Conservation (phyloP, 257 asterid genomes). For the Euphrasia confusa region DNA sequence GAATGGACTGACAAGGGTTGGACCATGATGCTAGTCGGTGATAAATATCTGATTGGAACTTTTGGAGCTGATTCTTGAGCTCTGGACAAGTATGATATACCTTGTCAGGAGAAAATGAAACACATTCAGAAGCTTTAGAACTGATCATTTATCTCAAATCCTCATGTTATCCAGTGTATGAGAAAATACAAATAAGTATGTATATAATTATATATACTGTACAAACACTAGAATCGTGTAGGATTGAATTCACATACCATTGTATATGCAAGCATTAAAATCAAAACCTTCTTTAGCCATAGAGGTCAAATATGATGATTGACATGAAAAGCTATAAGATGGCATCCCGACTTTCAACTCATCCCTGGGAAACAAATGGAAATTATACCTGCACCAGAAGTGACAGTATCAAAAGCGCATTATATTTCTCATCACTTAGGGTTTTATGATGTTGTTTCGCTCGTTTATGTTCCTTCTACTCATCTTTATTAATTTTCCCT, state of each 20-base stretch:
- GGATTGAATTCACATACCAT: constrained; percentile 47
- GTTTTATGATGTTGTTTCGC: background rate
- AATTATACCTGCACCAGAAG: constrained; percentile 67
- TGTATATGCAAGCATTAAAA: constrained; percentile 82
- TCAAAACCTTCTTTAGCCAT: constrained; percentile 89
- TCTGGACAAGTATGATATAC: constrained; percentile 89
- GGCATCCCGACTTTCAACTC: constrained; percentile 87
- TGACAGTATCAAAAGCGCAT: constrained; percentile 15
- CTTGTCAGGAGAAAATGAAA: constrained; percentile 37
- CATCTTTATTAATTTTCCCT: background rate
- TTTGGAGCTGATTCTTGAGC: constrained; percentile 65
- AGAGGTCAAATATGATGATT: constrained; percentile 66
- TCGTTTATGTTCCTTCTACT: background rate
- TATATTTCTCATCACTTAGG: background rate
- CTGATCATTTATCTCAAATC: background rate
- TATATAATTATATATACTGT: background rate
- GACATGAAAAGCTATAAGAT: constrained; percentile 74
- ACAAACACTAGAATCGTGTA: background rate
- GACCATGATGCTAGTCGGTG: constrained; percentile 23
- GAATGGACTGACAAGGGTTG: constrained; percentile 46
- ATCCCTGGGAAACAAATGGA: constrained; percentile 91
- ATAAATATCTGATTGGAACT: constrained; percentile 41
- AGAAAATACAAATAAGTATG: background rate
- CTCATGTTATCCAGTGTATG: constrained; percentile 2
- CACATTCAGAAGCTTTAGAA: constrained; percentile 10